Evolutionary conservation across 2,329 filamentous ascomycete species (phyloP), one percentile per base, ranked within the genome.

Genomic region (Colletotrichum sidae): DNA sequence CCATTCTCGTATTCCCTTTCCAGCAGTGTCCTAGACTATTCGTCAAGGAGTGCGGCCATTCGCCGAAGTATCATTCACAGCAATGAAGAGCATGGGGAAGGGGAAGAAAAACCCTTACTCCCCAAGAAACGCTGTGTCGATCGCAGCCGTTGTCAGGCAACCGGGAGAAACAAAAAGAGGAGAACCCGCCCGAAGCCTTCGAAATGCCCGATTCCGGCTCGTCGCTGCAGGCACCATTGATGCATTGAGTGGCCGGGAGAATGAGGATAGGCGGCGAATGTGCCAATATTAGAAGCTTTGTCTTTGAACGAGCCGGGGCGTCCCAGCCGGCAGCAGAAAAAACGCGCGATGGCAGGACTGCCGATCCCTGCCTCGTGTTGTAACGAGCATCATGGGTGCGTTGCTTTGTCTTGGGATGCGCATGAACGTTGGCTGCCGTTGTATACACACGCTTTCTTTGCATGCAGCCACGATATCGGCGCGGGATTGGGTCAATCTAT

Each of bases 251-350:
- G 25, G 25, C 25, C 25, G 25, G 25, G 25, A 25, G 25, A 25
- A 25, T 25, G 25, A 25, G 25, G 25, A 25, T 25, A 25, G 25
- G 25, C 25, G 25, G 25, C 38, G 34, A 51, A 38, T 17, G 25
- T 56, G 57, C 58, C 51, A 67, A 50, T 67, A 67, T 55, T 67
- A 67, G 60, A 34, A 65, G 35, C 35, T 9, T 45, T 58, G 47
- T 62, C 59, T 62, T 25, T 52, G 33, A 8, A 35, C 41, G 34
- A 34, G 8, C 50, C 25, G 17, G 35, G 33, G 15, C 41, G 12
- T 54, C 9, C 33, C 56, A 45, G 17, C 37, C 15, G 7, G 17
- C 35, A 56, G 44, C 54, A 8, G 35, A 45, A 8, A 33, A 33
- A 39, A 10, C 44, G 13, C 42, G 15, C 44, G 9, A 46, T 15